Evolutionary conservation across 352 stramenopile species (phyloP), one percentile per base, ranked within the genome.

Genomic region (Phytopythium montanum): DNA sequence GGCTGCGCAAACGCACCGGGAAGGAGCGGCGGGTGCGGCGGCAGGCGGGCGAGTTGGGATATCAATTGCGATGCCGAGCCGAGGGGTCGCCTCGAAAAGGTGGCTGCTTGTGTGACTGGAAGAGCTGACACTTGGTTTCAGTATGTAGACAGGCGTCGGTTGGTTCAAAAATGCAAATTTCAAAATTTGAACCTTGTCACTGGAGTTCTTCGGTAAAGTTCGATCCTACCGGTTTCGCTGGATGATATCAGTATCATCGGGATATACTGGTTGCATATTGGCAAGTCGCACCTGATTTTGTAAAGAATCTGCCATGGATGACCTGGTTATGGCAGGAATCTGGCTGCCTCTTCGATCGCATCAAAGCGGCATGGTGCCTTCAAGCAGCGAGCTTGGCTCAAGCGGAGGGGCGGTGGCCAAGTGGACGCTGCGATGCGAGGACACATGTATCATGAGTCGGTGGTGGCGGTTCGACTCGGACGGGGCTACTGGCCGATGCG

Each of bases 121-220:
- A n/a, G 42, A 7, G 39, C 19, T 29, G 21, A 50, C 19, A 63
- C 66, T 78, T 71, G 60, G 6, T 14, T 56, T 75, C 38, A 73
- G 36, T 77, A 74, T 66, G 23, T 0, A 10, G 16, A 12, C 51
- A 3, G 13, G 23, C 1, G 14, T 50, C 12, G 1, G 41, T 60
- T 65, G 61, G 54, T 55, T 60, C 38, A 55, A 67, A n/a, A 58
- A 25, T 9, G 3, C 14, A 23, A 16, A n/a, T 28, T 60, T 77
- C 60, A 39, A 68, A 79, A 59, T 63, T 79, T 79, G 25, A 73
- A 79, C 71, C 10, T 18, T 26, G 53, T 34, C 38, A 59, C 53
- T 18, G 53, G 18, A 28, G 7, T 6, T 3, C 9, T 18, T 26
- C 55, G 55, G 13, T 34, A 48, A 61, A 38, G 44, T 59, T 42